A percentile compares a stretch with the other conserved stretches of the same genome.
Evolutionary conservation across 495 filamentous ascomycete genomes (phyloP).

Genomic region (Xylaria castorea): DNA sequence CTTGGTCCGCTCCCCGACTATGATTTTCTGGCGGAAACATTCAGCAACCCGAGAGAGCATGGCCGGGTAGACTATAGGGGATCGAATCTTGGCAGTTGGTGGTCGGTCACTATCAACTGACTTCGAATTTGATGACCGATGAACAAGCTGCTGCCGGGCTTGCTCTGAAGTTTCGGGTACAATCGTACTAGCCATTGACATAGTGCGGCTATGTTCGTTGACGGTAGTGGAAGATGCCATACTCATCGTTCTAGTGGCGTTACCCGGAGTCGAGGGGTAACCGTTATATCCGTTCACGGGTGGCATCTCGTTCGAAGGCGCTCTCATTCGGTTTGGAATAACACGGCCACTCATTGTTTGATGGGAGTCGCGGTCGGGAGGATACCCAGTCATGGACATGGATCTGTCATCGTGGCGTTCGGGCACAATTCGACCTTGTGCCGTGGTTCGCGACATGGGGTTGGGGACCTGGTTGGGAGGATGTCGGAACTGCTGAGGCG

Average conservation of each 20-base stretch:
- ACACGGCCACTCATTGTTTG: constrained; percentile 92
- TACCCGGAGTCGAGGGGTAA: constrained; percentile 45
- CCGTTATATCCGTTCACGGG: constrained; percentile 34
- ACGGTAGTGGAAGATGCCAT: constrained; percentile 58
- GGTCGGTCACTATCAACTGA: constrained; percentile 58
- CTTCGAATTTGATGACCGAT: constrained; percentile 51
- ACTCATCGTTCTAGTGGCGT: constrained; percentile 57
- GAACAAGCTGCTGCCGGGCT: constrained; percentile 48
- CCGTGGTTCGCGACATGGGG: constrained; percentile 74
- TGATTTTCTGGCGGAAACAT: constrained; percentile 84
- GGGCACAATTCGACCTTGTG: constrained; percentile 87
- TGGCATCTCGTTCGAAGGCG: constrained; percentile 45
- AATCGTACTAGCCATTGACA: constrained; percentile 91
- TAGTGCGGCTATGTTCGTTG: constrained; percentile 59
- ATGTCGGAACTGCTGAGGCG: constrained; percentile 76
- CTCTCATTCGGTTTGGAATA: constrained; percentile 68
- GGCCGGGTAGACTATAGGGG: constrained; percentile 90
- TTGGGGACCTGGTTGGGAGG: constrained; percentile 66
- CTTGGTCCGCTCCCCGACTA: constrained; percentile 85
- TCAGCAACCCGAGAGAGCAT: constrained; percentile 89
- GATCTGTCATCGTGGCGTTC: constrained; percentile 90
- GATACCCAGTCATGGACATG: constrained; percentile 93
- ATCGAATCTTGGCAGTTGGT: constrained; percentile 59
- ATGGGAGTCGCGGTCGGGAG: constrained; percentile 73
- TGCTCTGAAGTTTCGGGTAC: constrained; percentile 53